These are phyloP conservation scores for Melampsora larici-populina DNA, from an alignment of 1,284 basidiomycete genomes.

Conservation along the genomic window DNA sequence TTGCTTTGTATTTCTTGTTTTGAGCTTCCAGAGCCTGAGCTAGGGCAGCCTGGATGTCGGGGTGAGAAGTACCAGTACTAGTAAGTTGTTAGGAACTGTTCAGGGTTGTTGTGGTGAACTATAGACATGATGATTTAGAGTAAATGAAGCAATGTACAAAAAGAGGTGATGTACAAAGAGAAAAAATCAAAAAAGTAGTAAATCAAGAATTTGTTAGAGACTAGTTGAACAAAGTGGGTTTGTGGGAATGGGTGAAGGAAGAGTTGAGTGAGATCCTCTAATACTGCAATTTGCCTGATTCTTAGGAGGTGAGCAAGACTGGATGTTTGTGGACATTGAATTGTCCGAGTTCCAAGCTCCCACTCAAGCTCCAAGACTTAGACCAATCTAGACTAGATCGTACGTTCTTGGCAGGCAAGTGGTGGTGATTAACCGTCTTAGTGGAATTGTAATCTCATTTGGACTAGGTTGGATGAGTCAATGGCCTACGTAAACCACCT, in stretches of 20 bases:
- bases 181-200: not conserved
- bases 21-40: not conserved
- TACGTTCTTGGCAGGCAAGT: not conserved
- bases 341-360: not conserved
- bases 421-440: not conserved
- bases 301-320: not conserved
- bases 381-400: not conserved
- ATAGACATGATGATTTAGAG: not conserved
- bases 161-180: not conserved
- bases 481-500: not conserved
- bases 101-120: not conserved
- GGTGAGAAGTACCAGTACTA: not conserved
- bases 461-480: not conserved
- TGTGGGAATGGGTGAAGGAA: not conserved
- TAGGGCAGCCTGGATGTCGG: not conserved
- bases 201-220: not conserved
- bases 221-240: not conserved
- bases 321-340: not conserved
- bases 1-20: not conserved
- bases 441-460: not conserved
- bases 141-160: not conserved
- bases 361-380: not conserved
- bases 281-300: not conserved
- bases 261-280: not conserved
- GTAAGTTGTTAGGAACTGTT: not conserved